These are phyloP conservation scores for Acacia melanoxylon DNA, from an alignment of 306 rosid species.

Conservation along the genomic window DNA sequence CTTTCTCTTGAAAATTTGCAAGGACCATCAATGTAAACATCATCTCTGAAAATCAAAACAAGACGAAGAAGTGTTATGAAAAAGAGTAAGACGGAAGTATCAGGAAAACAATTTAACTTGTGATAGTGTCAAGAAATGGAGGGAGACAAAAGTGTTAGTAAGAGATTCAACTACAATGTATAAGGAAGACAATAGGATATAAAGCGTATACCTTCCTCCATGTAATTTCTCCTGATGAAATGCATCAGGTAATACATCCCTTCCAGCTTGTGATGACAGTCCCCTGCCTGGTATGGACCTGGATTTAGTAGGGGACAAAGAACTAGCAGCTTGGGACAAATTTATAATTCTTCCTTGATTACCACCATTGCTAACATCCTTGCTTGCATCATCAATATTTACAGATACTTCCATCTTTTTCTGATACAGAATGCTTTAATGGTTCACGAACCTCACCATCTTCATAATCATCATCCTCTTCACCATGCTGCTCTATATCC, in stretches of 20 bases:
- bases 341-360: slow-evolving; percentile 73
- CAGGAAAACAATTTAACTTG: background rate
- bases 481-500: slow-evolving; percentile 45
- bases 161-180: slow-evolving; percentile 3
- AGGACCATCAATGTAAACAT: slow-evolving; percentile 47
- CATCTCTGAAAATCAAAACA: slow-evolving; percentile 66
- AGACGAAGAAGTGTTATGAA: background rate
- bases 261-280: slow-evolving; percentile 48
- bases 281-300: slow-evolving; percentile 54
- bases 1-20: slow-evolving; percentile 71
- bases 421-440: slow-evolving; percentile 39
- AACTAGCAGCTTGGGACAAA: slow-evolving; percentile 57
- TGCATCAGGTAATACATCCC: slow-evolving; percentile 58
- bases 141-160: slow-evolving; percentile 8
- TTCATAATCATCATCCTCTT: slow-evolving; percentile 75
- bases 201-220: slow-evolving; percentile 72
- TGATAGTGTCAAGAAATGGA: background rate
- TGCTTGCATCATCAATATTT: slow-evolving; percentile 51
- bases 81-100: background rate
- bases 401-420: slow-evolving; percentile 48
- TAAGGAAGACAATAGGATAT: background rate
- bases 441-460: slow-evolving; percentile 91
- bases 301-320: slow-evolving; percentile 61
- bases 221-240: slow-evolving; percentile 52
- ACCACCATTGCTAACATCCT: slow-evolving; percentile 53